Evolutionary conservation across 2,329 filamentous ascomycete species (phyloP).

Genomic region (Diaporthe aspalathi): DNA sequence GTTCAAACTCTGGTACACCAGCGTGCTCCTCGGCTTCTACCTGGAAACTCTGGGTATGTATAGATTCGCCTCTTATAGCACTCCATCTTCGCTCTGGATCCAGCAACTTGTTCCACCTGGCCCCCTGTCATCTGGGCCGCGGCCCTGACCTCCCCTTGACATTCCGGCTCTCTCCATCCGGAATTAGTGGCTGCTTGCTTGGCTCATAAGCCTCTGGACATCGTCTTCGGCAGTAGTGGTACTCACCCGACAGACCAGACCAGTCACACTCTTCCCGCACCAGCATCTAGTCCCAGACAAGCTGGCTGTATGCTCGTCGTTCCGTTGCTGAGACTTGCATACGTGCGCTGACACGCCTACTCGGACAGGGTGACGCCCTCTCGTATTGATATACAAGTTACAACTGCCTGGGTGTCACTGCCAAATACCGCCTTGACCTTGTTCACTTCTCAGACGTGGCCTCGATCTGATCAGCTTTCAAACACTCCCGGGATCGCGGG

Average conservation of each 20-base stretch:
- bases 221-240: conserved; percentile 17
- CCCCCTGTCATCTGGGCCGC: conserved; percentile 29
- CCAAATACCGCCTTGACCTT: neutral
- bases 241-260: conserved; percentile 4
- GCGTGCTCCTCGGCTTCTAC: conserved; percentile 25
- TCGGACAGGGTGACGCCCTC: neutral
- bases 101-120: conserved; percentile 4
- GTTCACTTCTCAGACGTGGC: conserved; percentile 3
- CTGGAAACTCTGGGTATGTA: conserved; percentile 20
- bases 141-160: conserved; percentile 17
- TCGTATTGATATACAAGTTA: conserved; percentile 13
- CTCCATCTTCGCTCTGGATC: conserved; percentile 11
- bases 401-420: neutral
- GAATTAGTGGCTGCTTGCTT: conserved; percentile 14
- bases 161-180: conserved; percentile 32
- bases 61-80: conserved; percentile 29
- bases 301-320: conserved; percentile 14
- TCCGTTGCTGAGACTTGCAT: conserved; percentile 1
- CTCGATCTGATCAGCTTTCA: neutral
- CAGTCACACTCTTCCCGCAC: conserved; percentile 13
- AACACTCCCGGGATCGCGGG: neutral
- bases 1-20: conserved; percentile 29
- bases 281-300: conserved; percentile 31
- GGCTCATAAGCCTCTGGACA: neutral
- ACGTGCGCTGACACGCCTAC: conserved; percentile 22